phyloP scores from a whole-genome alignment of 2,329 filamentous ascomycete genomes.

The Aspergillus sp. region DNA sequence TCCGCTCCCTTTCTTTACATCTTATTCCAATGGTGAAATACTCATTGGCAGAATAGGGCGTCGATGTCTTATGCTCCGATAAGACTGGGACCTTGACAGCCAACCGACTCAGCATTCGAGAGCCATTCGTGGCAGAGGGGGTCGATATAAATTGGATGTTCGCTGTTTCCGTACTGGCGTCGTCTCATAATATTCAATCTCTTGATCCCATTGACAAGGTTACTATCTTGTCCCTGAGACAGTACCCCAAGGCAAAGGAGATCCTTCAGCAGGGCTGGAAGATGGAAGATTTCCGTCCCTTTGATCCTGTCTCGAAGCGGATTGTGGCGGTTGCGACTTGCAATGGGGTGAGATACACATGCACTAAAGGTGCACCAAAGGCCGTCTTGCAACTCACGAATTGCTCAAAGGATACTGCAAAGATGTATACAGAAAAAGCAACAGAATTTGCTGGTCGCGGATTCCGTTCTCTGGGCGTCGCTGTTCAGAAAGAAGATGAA shows the following conservation, averaged over 20 bases:
- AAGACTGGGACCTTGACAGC: constrained; percentile 66
- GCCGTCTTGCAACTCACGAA: constrained; percentile 62
- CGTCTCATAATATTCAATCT: constrained; percentile 69
- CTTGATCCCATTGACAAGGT: constrained; percentile 75
- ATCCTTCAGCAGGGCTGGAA: constrained; percentile 66
- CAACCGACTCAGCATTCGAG: constrained; percentile 64
- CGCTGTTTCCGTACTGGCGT: constrained; percentile 66
- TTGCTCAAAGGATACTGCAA: constrained; percentile 56
- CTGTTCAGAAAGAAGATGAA: constrained; percentile 66
- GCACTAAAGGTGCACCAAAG: constrained; percentile 70
- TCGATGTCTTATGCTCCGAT: constrained; percentile 71
- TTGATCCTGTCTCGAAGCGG: constrained; percentile 72
- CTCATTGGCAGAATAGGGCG: constrained; percentile 38
- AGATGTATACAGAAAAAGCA: constrained; percentile 62
- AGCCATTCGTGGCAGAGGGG: constrained; percentile 67
- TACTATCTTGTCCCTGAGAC: constrained; percentile 64
- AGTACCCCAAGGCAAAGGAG: constrained; percentile 66
- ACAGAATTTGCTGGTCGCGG: constrained; percentile 68
- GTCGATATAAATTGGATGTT: constrained; percentile 79
- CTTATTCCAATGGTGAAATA: too few relatives aligned
- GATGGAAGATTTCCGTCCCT: constrained; percentile 61
- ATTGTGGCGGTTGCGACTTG: constrained; percentile 63
- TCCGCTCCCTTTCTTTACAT: too few relatives aligned
- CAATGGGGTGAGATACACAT: constrained; percentile 61
- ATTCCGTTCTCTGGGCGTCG: constrained; percentile 70